These are phyloP conservation scores for Urostyla sp. DNA, from an alignment of 73 alveolate genomes.

Conservation along the genomic window DNA sequence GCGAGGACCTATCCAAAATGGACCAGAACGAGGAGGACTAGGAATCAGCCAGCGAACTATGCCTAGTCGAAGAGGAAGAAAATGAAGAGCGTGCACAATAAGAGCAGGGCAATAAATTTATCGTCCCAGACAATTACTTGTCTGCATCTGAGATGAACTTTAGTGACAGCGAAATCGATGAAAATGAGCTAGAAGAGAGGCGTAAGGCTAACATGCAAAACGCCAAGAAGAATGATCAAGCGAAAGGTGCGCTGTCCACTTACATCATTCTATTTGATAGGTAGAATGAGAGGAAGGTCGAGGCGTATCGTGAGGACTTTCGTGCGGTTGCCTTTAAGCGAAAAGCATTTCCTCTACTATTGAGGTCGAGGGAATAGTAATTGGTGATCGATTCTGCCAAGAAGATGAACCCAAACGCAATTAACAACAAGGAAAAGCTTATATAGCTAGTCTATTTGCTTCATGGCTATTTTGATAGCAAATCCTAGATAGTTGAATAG, in stretches of 20 bases:
- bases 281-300: slow-evolving; percentile 1
- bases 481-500: slow-evolving; percentile 53
- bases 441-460: slow-evolving; percentile 32
- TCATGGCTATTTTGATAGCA: slow-evolving; percentile 63
- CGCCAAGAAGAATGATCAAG: slow-evolving; percentile 11
- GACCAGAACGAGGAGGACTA: slow-evolving; percentile 24
- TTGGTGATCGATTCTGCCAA: slow-evolving; percentile 46
- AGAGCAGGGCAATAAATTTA: slow-evolving; percentile 37
- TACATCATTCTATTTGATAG: background rate
- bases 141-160: slow-evolving; percentile 18
- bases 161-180: slow-evolving; percentile 22
- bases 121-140: slow-evolving; percentile 30
- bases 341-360: slow-evolving; percentile 15
- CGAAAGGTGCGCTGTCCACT: background rate
- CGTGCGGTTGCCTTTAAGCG: slow-evolving; percentile 24
- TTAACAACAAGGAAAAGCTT: slow-evolving; percentile 29
- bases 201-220: background rate
- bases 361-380: slow-evolving; percentile 22
- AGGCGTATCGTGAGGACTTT: slow-evolving; percentile 12
- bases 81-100: slow-evolving; percentile 22
- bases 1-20: slow-evolving; percentile 59
- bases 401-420: slow-evolving; percentile 61
- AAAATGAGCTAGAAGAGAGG: slow-evolving; percentile 15
- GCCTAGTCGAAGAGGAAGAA: slow-evolving; percentile 30
- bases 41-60: background rate